Conservation (phyloP, 345 rosid species). For the Sonneratia alba region DNA sequence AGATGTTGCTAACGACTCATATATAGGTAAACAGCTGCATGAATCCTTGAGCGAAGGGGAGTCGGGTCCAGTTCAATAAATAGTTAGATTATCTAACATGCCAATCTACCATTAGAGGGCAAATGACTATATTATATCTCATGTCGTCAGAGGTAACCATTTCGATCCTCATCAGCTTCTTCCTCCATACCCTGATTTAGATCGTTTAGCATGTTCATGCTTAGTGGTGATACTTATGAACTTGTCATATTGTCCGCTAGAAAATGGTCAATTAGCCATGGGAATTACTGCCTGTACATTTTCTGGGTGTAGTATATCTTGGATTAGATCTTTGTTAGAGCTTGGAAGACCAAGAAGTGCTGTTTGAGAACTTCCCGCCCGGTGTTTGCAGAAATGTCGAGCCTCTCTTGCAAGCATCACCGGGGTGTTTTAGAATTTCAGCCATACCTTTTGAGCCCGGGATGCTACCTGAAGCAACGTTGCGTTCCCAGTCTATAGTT, state of each 20-base stretch:
- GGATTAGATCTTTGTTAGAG: background rate
- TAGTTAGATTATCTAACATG: background rate
- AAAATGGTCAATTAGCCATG: background rate
- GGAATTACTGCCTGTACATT: background rate
- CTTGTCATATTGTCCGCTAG: background rate
- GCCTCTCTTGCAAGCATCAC: background rate
- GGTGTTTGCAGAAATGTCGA: background rate
- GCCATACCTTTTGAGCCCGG: background rate
- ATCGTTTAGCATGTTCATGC: background rate
- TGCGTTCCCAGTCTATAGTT: too few species aligned
- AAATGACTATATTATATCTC: background rate
- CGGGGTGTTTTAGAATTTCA: background rate
- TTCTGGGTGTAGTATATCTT: background rate
- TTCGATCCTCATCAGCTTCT: background rate
- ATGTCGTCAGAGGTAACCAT: background rate
- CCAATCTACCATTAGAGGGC: background rate
- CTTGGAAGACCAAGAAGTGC: background rate
- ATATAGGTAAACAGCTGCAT: background rate
- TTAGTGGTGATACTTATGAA: background rate
- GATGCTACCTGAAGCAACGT: background rate
- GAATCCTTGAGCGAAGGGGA: background rate
- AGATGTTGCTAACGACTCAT: background rate
- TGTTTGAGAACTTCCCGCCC: background rate
- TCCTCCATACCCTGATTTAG: background rate
- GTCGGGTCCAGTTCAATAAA: background rate